These are phyloP conservation scores for Candida sp. DNA, from an alignment of 1,139 yeast species.

Conservation along the genomic window DNA sequence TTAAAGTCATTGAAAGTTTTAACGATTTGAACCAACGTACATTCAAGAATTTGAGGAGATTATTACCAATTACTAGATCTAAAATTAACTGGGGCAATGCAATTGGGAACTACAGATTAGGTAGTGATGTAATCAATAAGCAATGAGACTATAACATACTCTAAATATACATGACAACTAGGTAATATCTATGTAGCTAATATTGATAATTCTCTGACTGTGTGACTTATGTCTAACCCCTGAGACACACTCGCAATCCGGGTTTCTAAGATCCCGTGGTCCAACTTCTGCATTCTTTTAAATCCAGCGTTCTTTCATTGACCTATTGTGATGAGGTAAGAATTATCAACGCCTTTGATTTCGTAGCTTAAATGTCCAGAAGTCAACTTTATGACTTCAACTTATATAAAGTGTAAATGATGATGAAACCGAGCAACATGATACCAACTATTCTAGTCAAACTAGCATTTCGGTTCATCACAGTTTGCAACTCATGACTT, in stretches of 20 bases:
- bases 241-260: too few species aligned
- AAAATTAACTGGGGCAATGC: conserved; percentile 96
- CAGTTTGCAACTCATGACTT: conserved; percentile 58
- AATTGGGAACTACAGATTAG: conserved; percentile 84
- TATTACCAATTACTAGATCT: conserved; percentile 86
- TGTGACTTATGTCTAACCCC: too few species aligned
- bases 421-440: conserved; percentile 59
- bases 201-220: too few species aligned
- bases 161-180: too few species aligned
- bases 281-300: too few species aligned
- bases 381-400: conserved; percentile 15
- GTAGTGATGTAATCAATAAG: conserved; percentile 69
- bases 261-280: too few species aligned
- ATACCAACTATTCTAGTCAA: conserved; percentile 37
- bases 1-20: conserved; percentile 60
- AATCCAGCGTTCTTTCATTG: too few species aligned
- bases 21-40: conserved; percentile 71
- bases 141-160: conserved; percentile 4
- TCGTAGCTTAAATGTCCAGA: not conserved
- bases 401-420: conserved; percentile 65
- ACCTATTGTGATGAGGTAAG: too few species aligned
- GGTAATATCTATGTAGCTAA: too few species aligned
- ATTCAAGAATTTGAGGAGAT: conserved; percentile 85
- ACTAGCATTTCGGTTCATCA: conserved; percentile 43
- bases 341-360: not conserved